phyloP scores from a whole-genome alignment of 768 basidiomycete species.

The Mycena haematopus region DNA sequence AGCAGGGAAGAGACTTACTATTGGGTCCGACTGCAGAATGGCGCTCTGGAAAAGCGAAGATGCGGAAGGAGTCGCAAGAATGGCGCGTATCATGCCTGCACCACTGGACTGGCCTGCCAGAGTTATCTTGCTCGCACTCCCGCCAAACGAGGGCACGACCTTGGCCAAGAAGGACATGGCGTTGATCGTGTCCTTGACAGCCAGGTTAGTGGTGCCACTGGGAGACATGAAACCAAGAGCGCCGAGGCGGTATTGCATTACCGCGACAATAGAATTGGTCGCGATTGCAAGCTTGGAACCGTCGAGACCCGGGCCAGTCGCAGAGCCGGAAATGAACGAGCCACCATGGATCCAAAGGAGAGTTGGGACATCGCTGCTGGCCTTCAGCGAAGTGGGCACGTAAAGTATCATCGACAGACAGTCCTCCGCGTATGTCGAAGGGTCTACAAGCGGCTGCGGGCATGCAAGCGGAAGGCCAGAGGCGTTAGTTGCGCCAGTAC shows the following conservation, averaged over 20 bases:
- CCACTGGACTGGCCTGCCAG: slow-evolving; percentile 87
- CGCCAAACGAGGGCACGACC: slow-evolving; percentile 69
- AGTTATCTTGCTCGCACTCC: slow-evolving; percentile 68
- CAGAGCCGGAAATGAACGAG: slow-evolving; percentile 75
- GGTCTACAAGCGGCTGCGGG: slow-evolving; percentile 62
- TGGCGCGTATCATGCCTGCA: slow-evolving; percentile 76
- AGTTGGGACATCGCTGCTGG: slow-evolving; percentile 50
- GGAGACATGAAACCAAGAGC: slow-evolving; percentile 80
- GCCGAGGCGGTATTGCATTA: slow-evolving; percentile 86
- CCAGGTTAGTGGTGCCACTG: slow-evolving; percentile 72
- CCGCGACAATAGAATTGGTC: slow-evolving; percentile 78
- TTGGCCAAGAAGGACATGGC: slow-evolving; percentile 67
- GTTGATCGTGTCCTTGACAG: slow-evolving; percentile 69
- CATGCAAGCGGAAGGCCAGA: slow-evolving; percentile 71
- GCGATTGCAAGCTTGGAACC: slow-evolving; percentile 75
- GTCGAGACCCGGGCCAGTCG: slow-evolving; percentile 75
- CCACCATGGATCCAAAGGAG: slow-evolving; percentile 88
- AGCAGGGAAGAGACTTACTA: slow-evolving; percentile 52
- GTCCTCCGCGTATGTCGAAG: slow-evolving; percentile 70
- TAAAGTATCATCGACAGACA: slow-evolving; percentile 84
- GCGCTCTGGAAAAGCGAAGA: slow-evolving; percentile 75
- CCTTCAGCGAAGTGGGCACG: slow-evolving; percentile 54
- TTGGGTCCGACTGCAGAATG: slow-evolving; percentile 87
- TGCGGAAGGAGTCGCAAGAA: slow-evolving; percentile 77
- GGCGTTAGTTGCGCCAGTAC: slow-evolving; percentile 57